Evolutionary conservation across 768 basidiomycete species (phyloP).

Genomic region (Termitomyces sp.): DNA sequence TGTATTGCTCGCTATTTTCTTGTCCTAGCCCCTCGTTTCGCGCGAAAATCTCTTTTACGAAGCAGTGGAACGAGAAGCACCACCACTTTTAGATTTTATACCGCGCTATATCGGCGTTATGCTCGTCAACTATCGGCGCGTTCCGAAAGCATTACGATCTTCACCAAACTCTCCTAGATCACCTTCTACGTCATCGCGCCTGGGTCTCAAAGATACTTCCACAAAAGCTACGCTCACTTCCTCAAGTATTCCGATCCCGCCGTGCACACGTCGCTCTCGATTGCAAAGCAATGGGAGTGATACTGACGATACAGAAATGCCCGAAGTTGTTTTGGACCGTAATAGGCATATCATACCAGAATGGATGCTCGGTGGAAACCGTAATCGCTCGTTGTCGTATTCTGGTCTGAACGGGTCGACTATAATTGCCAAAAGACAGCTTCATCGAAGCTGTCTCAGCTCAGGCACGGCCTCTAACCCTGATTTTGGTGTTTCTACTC

Average conservation of each 20-base stretch:
- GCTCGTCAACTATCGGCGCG: slow-evolving; percentile 92
- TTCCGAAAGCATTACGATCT: slow-evolving; percentile 37
- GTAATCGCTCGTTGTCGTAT: slow-evolving; percentile 46
- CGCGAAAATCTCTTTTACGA: slow-evolving; percentile 98
- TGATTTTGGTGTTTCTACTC: slow-evolving; percentile 42
- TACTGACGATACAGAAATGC: slow-evolving; percentile 77
- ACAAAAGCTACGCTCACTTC: slow-evolving; percentile 20
- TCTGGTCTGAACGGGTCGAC: slow-evolving; percentile 36
- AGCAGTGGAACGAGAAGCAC: slow-evolving; percentile 89
- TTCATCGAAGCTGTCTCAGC: slow-evolving; percentile 38
- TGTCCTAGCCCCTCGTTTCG: slow-evolving; percentile 82
- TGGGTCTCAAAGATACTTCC: slow-evolving; percentile 16
- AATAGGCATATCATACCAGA: slow-evolving; percentile 96
- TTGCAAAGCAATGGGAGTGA: slow-evolving; percentile 35
- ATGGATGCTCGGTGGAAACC: slow-evolving; percentile 67
- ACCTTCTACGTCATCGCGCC: slow-evolving; percentile 21
- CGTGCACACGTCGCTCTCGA: slow-evolving; percentile 11
- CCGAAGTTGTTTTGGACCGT: slow-evolving; percentile 88
- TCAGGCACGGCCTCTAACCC: slow-evolving; percentile 67
- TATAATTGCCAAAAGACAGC: slow-evolving; percentile 28
- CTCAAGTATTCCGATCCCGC: slow-evolving; percentile 15
- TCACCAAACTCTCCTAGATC: slow-evolving; percentile 16
- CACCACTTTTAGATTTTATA: slow-evolving; percentile 88
- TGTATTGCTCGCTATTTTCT: slow-evolving; percentile 13
- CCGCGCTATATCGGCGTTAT: slow-evolving; percentile 99